Conservation (phyloP, 306 rosid genomes). For the Purshia tridentata region DNA sequence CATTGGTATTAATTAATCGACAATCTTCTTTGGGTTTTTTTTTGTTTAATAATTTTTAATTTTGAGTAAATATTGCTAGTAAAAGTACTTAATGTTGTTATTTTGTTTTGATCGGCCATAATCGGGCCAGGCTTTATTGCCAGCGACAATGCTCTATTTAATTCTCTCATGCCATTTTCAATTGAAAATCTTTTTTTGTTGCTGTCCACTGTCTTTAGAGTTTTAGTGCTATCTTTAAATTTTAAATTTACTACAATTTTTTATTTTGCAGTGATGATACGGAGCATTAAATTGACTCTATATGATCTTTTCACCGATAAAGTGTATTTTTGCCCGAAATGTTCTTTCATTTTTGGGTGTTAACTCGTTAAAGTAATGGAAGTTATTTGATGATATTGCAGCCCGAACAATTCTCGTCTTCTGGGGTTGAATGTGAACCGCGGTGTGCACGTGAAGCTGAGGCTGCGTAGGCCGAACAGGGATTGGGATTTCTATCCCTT, state of each 20-base stretch:
- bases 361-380: constrained; percentile 8
- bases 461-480: constrained; percentile 73
- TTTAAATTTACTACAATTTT: background rate
- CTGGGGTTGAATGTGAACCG: constrained; percentile 79
- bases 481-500: constrained; percentile 65
- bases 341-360: background rate
- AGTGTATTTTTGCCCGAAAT: background rate
- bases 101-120: background rate
- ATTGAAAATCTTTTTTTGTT: background rate
- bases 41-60: background rate
- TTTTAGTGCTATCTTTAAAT: no score
- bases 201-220: background rate
- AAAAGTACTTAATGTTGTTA: background rate
- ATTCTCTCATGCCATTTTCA: background rate
- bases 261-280: background rate
- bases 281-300: background rate
- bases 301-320: background rate
- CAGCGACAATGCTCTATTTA: background rate
- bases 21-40: background rate
- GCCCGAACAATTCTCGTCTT: constrained; percentile 65
- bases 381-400: constrained; percentile 37
- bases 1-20: background rate
- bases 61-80: background rate
- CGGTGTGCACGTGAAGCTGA: constrained; percentile 74
- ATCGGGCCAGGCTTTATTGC: background rate